A percentile compares a stretch with the other conserved stretches of the same genome.
These are phyloP conservation scores for Colletotrichum sansevieriae DNA, from an alignment of 2,329 filamentous ascomycete genomes.

Conservation along the genomic window DNA sequence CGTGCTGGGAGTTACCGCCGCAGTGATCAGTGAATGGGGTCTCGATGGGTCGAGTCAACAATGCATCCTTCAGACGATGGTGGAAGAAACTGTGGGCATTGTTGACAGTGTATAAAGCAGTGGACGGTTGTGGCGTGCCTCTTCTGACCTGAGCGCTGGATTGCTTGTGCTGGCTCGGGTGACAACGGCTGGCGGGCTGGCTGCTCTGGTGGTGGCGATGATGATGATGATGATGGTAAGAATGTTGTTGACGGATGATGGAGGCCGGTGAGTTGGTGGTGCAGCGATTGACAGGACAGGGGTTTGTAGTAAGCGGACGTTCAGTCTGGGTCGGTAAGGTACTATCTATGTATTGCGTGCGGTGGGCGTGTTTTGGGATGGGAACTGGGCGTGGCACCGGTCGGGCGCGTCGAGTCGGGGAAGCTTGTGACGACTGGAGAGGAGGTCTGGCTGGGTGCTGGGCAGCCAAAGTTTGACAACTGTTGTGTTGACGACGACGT, in stretches of 20 bases:
- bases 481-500: no score
- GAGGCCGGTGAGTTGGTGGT: constrained; percentile 12
- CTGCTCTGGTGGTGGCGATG: not conserved
- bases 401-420: constrained; percentile 31
- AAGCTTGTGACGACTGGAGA: constrained; percentile 31
- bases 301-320: not conserved
- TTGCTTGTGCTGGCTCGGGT: constrained; percentile 2
- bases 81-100: constrained; percentile 24
- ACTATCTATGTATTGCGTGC: not conserved
- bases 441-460: constrained; percentile 12
- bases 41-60: constrained; percentile 32
- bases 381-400: constrained; percentile 24
- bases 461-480: constrained; percentile 18
- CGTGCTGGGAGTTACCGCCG: constrained; percentile 4
- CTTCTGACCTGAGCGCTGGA: not conserved
- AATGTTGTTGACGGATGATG: constrained; percentile 14
- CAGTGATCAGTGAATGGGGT: constrained; percentile 9
- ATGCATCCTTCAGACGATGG: constrained; percentile 37
- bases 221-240: not conserved
- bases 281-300: constrained; percentile 16
- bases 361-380: constrained; percentile 5
- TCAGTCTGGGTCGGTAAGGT: not conserved
- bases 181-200: not conserved
- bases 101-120: constrained; percentile 3
- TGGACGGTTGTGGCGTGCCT: not conserved